Conservation (phyloP, 805 yeast species). For the Grigorovia humatica region DNA sequence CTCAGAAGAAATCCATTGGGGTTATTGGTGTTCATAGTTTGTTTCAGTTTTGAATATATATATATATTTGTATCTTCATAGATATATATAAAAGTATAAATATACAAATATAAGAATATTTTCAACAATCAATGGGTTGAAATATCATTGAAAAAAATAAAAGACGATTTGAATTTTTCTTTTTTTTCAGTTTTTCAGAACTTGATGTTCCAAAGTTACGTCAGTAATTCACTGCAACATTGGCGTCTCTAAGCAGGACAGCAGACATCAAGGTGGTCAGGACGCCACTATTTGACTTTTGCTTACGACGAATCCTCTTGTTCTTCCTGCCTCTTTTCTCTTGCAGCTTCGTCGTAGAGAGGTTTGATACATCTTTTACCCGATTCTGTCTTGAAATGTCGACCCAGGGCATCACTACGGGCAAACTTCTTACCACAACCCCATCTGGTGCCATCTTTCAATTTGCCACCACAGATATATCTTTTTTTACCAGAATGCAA, state of each 20-base stretch:
- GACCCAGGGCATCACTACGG: constrained; percentile 64
- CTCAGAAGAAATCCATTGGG: neutral
- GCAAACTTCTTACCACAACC: constrained; percentile 78
- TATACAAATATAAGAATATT: no score
- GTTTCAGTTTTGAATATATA: neutral
- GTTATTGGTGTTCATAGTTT: neutral
- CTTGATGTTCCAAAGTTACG: no score
- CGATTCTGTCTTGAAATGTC: constrained; percentile 73
- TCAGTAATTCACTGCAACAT: no score
- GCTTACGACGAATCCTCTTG: no score
- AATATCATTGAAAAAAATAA: no score
- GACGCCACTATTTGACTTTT: no score
- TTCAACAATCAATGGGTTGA: no score
- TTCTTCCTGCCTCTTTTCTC: neutral
- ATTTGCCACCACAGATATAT: constrained; percentile 57
- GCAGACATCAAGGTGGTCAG: no score
- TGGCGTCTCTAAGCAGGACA: no score
- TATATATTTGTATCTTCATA: neutral
- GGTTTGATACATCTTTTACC: constrained; percentile 66
- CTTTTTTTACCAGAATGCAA: constrained; percentile 69
- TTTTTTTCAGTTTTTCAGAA: no score
- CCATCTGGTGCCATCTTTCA: constrained; percentile 54
- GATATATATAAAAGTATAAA: no score
- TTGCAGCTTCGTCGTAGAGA: constrained; percentile 45
- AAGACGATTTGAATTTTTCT: no score